Base-by-base conservation (phyloP, 768 basidiomycete genomes). In the Termitomyces titanicus region DNA sequence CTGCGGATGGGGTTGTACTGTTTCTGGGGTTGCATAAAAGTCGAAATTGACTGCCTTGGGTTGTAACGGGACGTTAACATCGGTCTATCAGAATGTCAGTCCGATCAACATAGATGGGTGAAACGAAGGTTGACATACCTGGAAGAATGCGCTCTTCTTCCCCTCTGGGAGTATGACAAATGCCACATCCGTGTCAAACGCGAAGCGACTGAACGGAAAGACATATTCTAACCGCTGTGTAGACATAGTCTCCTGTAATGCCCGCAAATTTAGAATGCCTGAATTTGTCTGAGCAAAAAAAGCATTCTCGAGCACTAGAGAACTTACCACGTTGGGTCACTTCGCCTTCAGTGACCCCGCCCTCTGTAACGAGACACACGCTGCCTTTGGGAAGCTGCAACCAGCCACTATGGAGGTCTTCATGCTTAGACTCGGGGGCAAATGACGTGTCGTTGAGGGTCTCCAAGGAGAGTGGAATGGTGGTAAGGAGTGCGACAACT, bases 131-230 rank as follows among this genome's bases (percentile, higher is more conserved):
- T 31, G 63, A 2, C 10, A 24, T 54, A 88, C 89, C 78, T 83
- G 77, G 67, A 91, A 87, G 63, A 94, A 85, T 2, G 85, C 74
- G 60, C 88, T 90, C 68, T 82, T 84, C 56, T 74, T 74, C 29
- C 90, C 88, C 55, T 85, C 78, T 38, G 79, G 76, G 10, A 87
- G 68, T 0, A 88, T 69, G 18, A 93, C 59, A 56, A 85, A 81
- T n/a, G 70, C 75, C n/a, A 89, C 69, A 61, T 92, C 89, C 0
- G 89, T 91, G 18, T 83, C 75, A 62, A 94, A 92, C 8, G 77
- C 68, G 66, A 87, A 92, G 54, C 66, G 75, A 64, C 84, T 88
- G 68, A 82, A 93, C 1, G 91, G 92, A 64, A 92, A 94, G 33
- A 77, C 67, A 64, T 93, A 94, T 22, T 84, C 79, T 27, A 92